Conservation (phyloP, 2,329 filamentous ascomycete species). For the Aureobasidium zeae region DNA sequence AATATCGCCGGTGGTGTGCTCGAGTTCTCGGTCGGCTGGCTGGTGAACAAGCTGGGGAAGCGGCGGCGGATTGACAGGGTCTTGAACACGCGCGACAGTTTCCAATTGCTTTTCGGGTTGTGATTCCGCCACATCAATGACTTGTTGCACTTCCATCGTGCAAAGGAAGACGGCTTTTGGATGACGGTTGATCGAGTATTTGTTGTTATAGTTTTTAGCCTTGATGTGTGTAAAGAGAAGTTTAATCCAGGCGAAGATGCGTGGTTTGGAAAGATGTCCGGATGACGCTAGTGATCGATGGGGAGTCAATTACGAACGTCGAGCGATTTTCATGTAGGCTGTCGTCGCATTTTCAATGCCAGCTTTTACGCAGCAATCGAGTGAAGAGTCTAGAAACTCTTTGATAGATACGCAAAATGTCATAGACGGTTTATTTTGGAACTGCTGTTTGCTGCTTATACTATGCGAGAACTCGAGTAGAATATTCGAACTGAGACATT, state of each 20-base stretch:
- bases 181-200: not conserved
- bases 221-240: slow-evolving; percentile 13
- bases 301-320: not conserved
- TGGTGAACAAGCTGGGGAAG: slow-evolving; percentile 1
- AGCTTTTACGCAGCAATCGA: too few relatives aligned
- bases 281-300: slow-evolving; percentile 7
- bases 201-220: too few relatives aligned
- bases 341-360: too few relatives aligned
- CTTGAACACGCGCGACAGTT: slow-evolving; percentile 12
- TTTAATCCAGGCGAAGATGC: slow-evolving; percentile 2
- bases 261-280: slow-evolving; percentile 2
- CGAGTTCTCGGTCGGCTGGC: slow-evolving; percentile 3
- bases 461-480: too few relatives aligned
- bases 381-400: too few relatives aligned
- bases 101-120: slow-evolving; percentile 8
- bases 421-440: too few relatives aligned
- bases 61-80: slow-evolving; percentile 2
- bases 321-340: too few relatives aligned
- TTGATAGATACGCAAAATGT: too few relatives aligned
- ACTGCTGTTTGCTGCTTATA: too few relatives aligned
- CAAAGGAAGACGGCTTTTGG: not conserved
- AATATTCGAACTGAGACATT: not conserved
- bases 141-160: not conserved
- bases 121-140: not conserved
- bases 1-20: not conserved